Evolutionary conservation across 1,139 yeast genomes (phyloP), one percentile per base, ranked within the genome.

Genomic region (Blastobotrys persicus): DNA sequence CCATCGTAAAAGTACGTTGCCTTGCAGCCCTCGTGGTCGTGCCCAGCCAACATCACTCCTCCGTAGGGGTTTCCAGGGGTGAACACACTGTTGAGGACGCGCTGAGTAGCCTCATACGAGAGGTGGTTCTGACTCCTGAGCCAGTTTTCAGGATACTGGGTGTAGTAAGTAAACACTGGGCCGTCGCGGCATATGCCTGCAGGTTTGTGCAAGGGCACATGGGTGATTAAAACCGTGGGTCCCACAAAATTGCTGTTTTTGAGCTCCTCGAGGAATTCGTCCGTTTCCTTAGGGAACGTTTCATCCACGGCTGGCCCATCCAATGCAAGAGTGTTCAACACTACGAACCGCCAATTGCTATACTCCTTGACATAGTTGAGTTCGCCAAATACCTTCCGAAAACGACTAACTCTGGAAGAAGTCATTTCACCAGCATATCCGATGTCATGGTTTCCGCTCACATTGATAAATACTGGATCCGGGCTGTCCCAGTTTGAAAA

Each of bases 341-440:
- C 96, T 14, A 92, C 94, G 13, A 91, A 70, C 61, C 98, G 76
- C 85, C 92, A 88, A 26, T 78, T 78, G 14, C 80, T 82, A 41
- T 71, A 68, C 57, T 83, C 81, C 45, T 48, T 12, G 33, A 87
- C 88, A 64, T 75, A 91, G 68, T 91, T 92, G 60, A 88, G 88
- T 59, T 82, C 80, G 14, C 98, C 98, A 68, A 86, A 91, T 31
- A 84, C 71, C 26, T 71, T 70, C 48, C 76, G 77, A 70, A 81
- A 94, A 55, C 98, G 74, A 0, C 88, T 80, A 81, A 89, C 79
- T 60, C 95, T 95, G 62, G 88, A 96, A 74, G 84, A 81, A 0
- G 96, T 88, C 43, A 95, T 88, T 68, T 94, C 98, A 0, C 98
- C 98, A 48, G 88, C 81, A 64, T 92, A 92, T 0, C 98, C 98